Percentiles rank a stretch among this genome's conserved stretches.
Evolutionary conservation across 345 rosid genomes (phyloP).

Genomic region (Gossypium turneri): DNA sequence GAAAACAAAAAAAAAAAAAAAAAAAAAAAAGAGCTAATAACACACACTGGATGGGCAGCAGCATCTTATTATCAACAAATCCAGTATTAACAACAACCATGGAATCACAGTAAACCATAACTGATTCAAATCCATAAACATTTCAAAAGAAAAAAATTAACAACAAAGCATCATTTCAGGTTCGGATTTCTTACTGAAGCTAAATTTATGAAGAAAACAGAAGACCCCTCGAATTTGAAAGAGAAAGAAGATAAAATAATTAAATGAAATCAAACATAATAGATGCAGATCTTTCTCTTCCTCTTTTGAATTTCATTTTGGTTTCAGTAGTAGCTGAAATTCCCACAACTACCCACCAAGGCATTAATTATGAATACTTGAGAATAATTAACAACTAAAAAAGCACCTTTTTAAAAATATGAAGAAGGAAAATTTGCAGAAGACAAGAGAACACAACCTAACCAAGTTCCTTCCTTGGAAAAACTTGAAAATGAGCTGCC

Average conservation of each 20-base stretch:
- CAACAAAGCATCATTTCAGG: background rate
- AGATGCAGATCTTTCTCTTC: slow-evolving; percentile 15
- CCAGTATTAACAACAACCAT: background rate
- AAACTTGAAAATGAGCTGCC: background rate
- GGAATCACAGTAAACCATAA: background rate
- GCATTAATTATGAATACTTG: background rate
- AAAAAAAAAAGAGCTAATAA: background rate
- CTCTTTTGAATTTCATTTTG: background rate
- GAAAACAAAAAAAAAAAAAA: background rate
- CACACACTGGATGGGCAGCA: background rate
- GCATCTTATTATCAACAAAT: background rate
- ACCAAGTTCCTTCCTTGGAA: background rate
- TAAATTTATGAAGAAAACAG: background rate
- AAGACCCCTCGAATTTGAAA: background rate
- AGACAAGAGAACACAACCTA: background rate
- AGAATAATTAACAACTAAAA: slow-evolving; percentile 1
- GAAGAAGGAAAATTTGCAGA: slow-evolving; percentile 5
- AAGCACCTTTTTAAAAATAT: slow-evolving; percentile 7
- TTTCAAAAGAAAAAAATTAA: background rate
- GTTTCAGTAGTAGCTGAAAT: background rate
- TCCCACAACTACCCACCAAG: background rate
- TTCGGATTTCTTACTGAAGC: slow-evolving; percentile 6
- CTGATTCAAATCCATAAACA: background rate
- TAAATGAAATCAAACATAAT: background rate
- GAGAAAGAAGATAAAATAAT: background rate